Evolutionary conservation across 768 basidiomycete species (phyloP), one percentile per base, ranked within the genome.

Genomic region (Asterophora lycoperdoides): DNA sequence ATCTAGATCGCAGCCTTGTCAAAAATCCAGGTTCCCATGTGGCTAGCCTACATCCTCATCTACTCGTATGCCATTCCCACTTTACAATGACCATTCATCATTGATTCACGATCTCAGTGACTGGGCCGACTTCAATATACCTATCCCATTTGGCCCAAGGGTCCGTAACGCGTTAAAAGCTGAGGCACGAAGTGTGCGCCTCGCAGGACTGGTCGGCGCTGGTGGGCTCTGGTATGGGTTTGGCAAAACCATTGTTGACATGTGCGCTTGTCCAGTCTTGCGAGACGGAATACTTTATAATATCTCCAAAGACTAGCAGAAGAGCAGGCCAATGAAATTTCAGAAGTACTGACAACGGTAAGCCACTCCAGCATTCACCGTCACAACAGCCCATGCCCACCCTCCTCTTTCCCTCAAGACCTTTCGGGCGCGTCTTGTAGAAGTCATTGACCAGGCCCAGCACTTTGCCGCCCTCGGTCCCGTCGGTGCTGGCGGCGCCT

Each of bases 171-270:
- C 93, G 1, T 75, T 97, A 44, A 90, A 85, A 59, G 93, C 94
- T 15, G 93, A 95, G 46, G 76, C 94, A 8, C 79, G 81, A 17
- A 90, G 87, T 56, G 93, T 97, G 45, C 84, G 81, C 52, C 74
- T 97, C 5, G 81, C 89, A 8, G 78, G 76, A 37, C 80, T 94
- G 7, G 91, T 95, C 8, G 94, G 93, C 7, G 83, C 85, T 9
- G 89, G 89, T 2, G 89, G 91, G 2, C 68, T 83, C 57, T 97
- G 94, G 93, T 97, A 96, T 64, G 86, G 85, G 3, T 93, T 93
- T 64, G 93, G 93, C 11, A 84, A 84, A 63, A 81, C 83, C 54
- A 82, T 95, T 51, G 86, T 85, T 72, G 84, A 85, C 46, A 80
- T 95, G 92, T 91, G 60, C 60, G 58, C 57, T 3, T 6, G 6